These are phyloP conservation scores for Penicillium aurantiogriseum DNA, from an alignment of 2,329 filamentous ascomycete genomes.

Conservation along the genomic window DNA sequence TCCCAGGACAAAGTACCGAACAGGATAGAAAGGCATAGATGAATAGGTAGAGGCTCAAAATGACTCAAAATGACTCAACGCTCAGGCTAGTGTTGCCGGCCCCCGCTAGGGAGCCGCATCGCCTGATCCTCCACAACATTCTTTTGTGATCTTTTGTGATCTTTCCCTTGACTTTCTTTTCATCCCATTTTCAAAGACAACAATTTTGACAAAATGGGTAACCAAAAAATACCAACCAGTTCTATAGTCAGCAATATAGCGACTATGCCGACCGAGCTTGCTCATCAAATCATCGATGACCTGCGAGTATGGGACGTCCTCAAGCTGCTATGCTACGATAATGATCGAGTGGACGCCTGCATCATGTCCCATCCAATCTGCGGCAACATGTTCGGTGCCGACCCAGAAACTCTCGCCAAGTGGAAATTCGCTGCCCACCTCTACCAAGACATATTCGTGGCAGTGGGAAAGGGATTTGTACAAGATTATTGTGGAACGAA, in stretches of 20 bases:
- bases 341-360: conserved; percentile 6
- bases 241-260: conserved; percentile 6
- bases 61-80: background rate
- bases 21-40: background rate
- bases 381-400: conserved; percentile 4
- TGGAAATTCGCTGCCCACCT: background rate
- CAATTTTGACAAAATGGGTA: background rate
- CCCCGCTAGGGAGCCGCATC: background rate
- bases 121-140: background rate
- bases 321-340: conserved; percentile 9
- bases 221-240: background rate
- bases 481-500: no score
- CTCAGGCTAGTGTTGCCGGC: background rate
- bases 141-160: background rate
- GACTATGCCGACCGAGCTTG: conserved; percentile 19
- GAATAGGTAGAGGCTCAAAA: background rate
- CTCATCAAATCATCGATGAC: conserved; percentile 23
- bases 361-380: conserved; percentile 13
- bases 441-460: background rate
- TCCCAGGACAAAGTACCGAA: background rate
- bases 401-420: background rate
- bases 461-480: background rate
- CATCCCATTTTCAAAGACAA: no score
- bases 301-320: conserved; percentile 21
- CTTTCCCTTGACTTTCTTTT: background rate